Percentiles rank a stretch among this genome's conserved stretches.
phyloP scores from a whole-genome alignment of 129 eudicot species.

The Flaveria trinervia region DNA sequence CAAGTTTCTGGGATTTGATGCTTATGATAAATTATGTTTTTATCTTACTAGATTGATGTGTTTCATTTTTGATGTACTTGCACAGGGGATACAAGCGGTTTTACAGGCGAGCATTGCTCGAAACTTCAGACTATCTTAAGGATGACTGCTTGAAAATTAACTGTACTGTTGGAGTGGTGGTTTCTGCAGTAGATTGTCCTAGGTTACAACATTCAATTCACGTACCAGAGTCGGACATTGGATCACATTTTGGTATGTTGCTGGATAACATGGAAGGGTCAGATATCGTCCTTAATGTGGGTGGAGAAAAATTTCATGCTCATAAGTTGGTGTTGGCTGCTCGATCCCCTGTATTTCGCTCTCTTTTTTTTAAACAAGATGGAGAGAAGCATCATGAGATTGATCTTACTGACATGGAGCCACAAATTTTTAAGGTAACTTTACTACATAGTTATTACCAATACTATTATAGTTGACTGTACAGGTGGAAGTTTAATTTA shows the following conservation, averaged over 20 bases:
- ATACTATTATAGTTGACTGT: background rate
- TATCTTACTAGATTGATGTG: background rate
- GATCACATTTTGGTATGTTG: constrained; percentile 73
- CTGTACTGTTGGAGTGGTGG: constrained; percentile 95
- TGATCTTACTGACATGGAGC: constrained; percentile 31
- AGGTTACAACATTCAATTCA: constrained; percentile 71
- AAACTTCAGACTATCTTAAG: constrained; percentile 76
- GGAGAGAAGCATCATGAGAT: constrained; percentile 29
- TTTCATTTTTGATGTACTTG: background rate
- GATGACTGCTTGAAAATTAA: constrained; percentile 87
- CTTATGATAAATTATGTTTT: constrained; percentile 1
- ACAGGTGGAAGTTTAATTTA: background rate
- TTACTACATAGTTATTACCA: background rate
- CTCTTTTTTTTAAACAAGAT: constrained; percentile 41
- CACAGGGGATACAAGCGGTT: constrained; percentile 95
- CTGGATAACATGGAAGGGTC: constrained; percentile 78
- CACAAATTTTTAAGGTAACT: constrained; percentile 32
- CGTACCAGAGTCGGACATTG: constrained; percentile 80
- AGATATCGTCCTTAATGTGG: constrained; percentile 63
- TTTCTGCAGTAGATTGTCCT: constrained; percentile 72
- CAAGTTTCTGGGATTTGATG: background rate
- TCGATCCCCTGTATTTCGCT: constrained; percentile 65
- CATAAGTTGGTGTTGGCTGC: constrained; percentile 84
- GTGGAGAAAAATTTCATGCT: constrained; percentile 75
- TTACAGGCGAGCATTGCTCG: constrained; percentile 69